Evolutionary conservation across 192 early-diverging fungal genomes (phyloP).

Genomic region (Thoreauomyces humboldtii): DNA sequence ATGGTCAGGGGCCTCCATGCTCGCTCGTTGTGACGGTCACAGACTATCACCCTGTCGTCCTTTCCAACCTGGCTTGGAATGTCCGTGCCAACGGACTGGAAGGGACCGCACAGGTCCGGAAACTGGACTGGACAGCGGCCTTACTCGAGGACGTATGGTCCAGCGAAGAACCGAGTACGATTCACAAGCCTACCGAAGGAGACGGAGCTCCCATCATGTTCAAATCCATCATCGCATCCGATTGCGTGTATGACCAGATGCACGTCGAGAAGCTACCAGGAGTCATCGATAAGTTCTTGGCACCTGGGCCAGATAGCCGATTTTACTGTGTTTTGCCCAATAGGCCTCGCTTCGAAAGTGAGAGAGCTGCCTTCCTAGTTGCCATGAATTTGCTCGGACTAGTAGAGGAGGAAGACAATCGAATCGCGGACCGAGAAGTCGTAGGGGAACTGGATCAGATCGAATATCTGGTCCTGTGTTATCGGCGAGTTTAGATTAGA

Average conservation of each 20-base stretch:
- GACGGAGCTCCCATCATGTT: not conserved
- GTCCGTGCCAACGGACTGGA: conserved; percentile 15
- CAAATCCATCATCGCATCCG: conserved; percentile 13
- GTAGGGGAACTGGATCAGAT: not conserved
- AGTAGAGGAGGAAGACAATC: not conserved
- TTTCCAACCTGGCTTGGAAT: conserved; percentile 20
- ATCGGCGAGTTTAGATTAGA: no score
- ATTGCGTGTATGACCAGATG: conserved; percentile 7
- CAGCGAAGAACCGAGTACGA: not conserved
- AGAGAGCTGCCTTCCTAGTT: conserved; percentile 8
- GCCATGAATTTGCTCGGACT: not conserved
- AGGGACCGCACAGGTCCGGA: not conserved
- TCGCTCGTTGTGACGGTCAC: conserved; percentile 8
- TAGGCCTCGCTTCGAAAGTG: conserved; percentile 5
- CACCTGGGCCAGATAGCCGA: not conserved
- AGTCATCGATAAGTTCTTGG: conserved; percentile 5
- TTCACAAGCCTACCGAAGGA: not conserved
- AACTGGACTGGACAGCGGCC: conserved; percentile 27
- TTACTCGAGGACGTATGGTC: not conserved
- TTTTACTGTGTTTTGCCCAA: conserved; percentile 9
- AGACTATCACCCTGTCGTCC: conserved; percentile 33
- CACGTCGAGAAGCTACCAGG: conserved; percentile 2
- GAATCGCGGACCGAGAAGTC: not conserved
- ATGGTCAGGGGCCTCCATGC: not conserved
- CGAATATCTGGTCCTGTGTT: not conserved